These are phyloP conservation scores for Hypoxylon sp. DNA, from an alignment of 2,329 filamentous ascomycete genomes.

Conservation along the genomic window DNA sequence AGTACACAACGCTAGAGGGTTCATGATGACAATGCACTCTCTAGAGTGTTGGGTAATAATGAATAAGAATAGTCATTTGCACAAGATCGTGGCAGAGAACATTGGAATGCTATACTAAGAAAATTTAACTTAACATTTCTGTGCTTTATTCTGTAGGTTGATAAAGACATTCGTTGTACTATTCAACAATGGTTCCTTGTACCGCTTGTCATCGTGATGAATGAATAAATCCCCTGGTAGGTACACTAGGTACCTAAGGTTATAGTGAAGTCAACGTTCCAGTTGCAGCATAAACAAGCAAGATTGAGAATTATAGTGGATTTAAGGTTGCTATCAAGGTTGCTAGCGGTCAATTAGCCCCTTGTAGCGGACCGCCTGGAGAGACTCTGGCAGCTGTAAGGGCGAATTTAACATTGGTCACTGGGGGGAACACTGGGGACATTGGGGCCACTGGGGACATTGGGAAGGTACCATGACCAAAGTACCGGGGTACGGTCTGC, in stretches of 20 bases:
- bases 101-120: not conserved
- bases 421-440: not conserved
- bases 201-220: conserved; percentile 2
- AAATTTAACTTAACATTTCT: not conserved
- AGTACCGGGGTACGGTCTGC: conserved; percentile 16
- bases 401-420: not conserved
- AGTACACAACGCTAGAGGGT: conserved; percentile 1
- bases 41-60: not conserved
- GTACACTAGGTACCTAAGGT: too few species aligned
- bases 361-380: not conserved
- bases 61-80: not conserved
- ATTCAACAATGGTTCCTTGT: not conserved
- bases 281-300: not conserved
- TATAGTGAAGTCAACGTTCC: not conserved
- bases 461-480: conserved; percentile 2
- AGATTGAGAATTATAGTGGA: not conserved
- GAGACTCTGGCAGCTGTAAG: not conserved
- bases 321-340: not conserved
- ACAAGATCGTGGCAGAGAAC: not conserved
- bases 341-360: not conserved
- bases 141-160: not conserved
- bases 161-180: not conserved
- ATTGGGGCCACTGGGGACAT: not conserved
- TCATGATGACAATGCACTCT: conserved; percentile 9
- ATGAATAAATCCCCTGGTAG: conserved; percentile 5